Evolutionary conservation across 2,329 filamentous ascomycete genomes (phyloP), one percentile per base, ranked within the genome.

Genomic region (Sporothrix brasiliensis): DNA sequence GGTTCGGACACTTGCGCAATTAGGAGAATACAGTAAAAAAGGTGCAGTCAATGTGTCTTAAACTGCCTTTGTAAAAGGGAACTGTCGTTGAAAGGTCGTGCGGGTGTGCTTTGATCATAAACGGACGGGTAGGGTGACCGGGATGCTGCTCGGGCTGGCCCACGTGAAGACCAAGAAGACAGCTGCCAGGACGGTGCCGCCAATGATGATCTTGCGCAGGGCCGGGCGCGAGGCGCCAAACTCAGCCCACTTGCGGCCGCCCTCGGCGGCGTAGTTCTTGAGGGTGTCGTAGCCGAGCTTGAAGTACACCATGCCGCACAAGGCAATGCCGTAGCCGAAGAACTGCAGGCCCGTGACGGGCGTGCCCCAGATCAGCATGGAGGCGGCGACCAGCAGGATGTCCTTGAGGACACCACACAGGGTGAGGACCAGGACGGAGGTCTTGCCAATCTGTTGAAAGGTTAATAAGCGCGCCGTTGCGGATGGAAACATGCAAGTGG

Each of bases 381-480:
- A 93, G 60, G 91, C 90, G 68, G 85, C 83, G 72, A 95, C 92
- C 67, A 95, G 89, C 76, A 95, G 86, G 71, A 95, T 92, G 80
- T 95, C 92, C 86, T 94, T 95, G 74, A 95, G 88, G 52, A 95
- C 92, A 83, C 92, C 92, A 78, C 91, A 94, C 61, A 95, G 90
- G 44, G 92, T 95, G 77, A 95, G 89, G 76, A 94, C 90, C 69
- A 95, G 89, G 68, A 92, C 92, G 0, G 92, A 94, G 19, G 92
- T 94, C 84, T 92, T 94, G 83, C 92, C 92, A 78, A 95, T 94
- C 91, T 94, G 74, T 60, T 60, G 13, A 24, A 11, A 13, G 2
- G 19, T 53, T 39, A 44, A 34, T 34, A 34, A 34, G 34, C 34
- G 34, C 34, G 9, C 34, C 34, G 34, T 34, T 34, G 34, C 6